Evolutionary conservation across 1,284 basidiomycete species (phyloP), one percentile per base, ranked within the genome.

Genomic region (Vanrija pseudolonga): DNA sequence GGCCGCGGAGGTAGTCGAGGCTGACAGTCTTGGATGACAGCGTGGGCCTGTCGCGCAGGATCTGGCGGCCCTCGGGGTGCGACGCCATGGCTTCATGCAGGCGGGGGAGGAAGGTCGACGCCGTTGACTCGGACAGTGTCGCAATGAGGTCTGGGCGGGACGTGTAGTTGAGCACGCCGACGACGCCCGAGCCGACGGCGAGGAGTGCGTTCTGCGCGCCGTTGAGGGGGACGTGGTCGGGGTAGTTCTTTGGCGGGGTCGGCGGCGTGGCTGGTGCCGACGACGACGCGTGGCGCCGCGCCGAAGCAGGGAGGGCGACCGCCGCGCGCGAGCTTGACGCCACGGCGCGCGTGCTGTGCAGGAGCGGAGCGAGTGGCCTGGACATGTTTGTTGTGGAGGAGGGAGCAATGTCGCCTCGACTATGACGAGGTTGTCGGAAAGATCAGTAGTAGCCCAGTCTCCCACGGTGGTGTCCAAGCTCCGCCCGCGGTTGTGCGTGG

Each of bases 41-140:
- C 37, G 87, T 80, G 4, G 96, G 95, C 43, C 89, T 79, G 53
- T 94, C 84, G 65, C 85, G 86, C 51, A 98, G 80, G 47, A 97
- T 87, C 60, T 83, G 81, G 45, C 90, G 81, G 6, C 91, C 92
- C 75, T 93, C 91, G 6, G 84, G 77, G 63, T 86, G 86, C 38
- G 82, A 80, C 1, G 89, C 81, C 89, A 98, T 93, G 41, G 77
- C 76, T 56, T 89, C 86, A 39, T 91, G 85, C 48, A 98, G 78
- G 40, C 82, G 80, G 3, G 88, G 84, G n/a, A 98, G 81, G 59
- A 87, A 86, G 0, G 86, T 83, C 3, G 88, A 86, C 8, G 90
- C 88, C 0, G 91, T 92, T 0, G 90, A 90, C 76, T 98, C 94
- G 22, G 88, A 90, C 9, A 96, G 81, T 7, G 89, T 88, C 19